A percentile compares a stretch with the other conserved stretches of the same genome.
Evolutionary conservation across 2,329 filamentous ascomycete genomes (phyloP).

Genomic region (Trichoderma brevicompactum): DNA sequence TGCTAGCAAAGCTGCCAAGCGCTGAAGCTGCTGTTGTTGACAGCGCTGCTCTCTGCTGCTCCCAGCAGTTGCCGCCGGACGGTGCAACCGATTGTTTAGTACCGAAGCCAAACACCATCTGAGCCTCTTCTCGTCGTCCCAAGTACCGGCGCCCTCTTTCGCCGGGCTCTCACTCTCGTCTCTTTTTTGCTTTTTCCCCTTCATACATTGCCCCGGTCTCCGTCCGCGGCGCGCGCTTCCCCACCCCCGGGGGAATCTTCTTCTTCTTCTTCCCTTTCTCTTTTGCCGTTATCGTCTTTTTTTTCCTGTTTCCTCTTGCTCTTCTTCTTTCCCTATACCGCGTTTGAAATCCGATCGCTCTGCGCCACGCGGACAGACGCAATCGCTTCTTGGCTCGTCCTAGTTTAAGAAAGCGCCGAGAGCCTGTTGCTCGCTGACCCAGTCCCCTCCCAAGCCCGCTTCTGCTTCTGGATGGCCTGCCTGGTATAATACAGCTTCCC

Average conservation of each 20-base stretch:
- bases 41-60: no score
- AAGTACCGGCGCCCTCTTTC: not conserved
- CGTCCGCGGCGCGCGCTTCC: slow-evolving; percentile 15
- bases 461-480: slow-evolving; percentile 23
- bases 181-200: not conserved
- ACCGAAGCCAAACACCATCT: no score
- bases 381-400: slow-evolving; percentile 9
- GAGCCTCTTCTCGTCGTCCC: not conserved
- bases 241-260: not conserved
- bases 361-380: slow-evolving; percentile 20
- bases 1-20: not conserved
- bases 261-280: not conserved
- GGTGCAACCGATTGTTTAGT: no score
- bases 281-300: not conserved
- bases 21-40: not conserved
- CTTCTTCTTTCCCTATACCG: not conserved
- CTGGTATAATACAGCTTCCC: not conserved
- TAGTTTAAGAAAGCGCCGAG: not conserved
- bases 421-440: not conserved
- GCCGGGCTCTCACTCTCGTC: not conserved
- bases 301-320: not conserved
- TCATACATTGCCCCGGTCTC: slow-evolving; percentile 1
- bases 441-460: not conserved
- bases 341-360: not conserved
- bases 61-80: no score